Evolutionary conservation across 352 stramenopile genomes (phyloP).

Genomic region (Phytophthora syringae): DNA sequence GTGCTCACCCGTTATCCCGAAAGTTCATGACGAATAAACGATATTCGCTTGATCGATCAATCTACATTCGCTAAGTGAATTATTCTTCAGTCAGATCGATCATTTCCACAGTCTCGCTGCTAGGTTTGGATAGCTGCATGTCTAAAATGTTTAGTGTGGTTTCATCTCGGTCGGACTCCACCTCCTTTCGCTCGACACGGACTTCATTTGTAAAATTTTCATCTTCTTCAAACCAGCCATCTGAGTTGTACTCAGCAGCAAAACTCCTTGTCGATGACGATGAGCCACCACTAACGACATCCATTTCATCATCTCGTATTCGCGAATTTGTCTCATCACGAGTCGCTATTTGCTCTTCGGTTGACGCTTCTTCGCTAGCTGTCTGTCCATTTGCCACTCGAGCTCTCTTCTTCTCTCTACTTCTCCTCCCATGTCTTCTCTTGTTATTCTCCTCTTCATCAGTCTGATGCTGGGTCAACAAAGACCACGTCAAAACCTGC

Average conservation of each 20-base stretch:
- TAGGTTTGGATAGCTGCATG: neutral
- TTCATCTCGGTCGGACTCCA: neutral
- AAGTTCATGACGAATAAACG: conserved; percentile 23
- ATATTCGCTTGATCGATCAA: neutral
- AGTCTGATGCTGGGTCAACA: conserved; percentile 35
- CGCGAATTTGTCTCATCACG: neutral
- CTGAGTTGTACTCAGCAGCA: conserved; percentile 21
- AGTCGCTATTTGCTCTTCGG: neutral
- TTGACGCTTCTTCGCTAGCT: neutral
- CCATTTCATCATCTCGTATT: neutral
- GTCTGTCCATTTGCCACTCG: neutral
- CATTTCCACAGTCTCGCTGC: conserved; percentile 7
- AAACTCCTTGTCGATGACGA: conserved; percentile 4
- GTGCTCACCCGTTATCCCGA: conserved; percentile 55
- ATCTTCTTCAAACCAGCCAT: conserved; percentile 47
- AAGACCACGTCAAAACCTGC: conserved; percentile 45
- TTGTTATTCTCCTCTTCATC: conserved; percentile 14
- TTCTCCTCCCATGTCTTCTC: neutral
- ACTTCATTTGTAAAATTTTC: neutral
- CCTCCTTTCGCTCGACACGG: neutral
- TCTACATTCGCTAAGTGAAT: conserved; percentile 3
- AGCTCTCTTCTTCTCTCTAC: conserved; percentile 11
- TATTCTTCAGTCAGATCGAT: conserved; percentile 38
- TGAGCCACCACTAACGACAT: conserved; percentile 9
- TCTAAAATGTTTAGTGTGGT: neutral